Percentiles rank a stretch among this genome's conserved stretches.
These are phyloP conservation scores for Cladophialophora psammophila DNA, from an alignment of 2,329 filamentous ascomycete genomes.

Conservation along the genomic window DNA sequence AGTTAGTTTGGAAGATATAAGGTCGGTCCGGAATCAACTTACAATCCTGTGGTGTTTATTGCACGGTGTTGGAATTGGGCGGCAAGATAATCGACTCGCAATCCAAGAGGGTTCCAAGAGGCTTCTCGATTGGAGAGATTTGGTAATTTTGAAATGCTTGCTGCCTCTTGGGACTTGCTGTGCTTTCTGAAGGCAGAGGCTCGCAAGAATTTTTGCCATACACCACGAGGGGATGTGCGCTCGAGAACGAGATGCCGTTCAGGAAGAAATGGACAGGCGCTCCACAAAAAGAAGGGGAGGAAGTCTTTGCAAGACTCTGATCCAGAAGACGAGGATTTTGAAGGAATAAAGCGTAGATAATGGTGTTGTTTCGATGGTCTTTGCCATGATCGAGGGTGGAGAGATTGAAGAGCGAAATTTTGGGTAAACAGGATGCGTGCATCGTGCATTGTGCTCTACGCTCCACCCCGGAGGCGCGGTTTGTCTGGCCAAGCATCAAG, in stretches of 20 bases:
- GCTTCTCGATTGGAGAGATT: not conserved
- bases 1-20: not conserved
- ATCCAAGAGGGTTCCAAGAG: not conserved
- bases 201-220: not conserved
- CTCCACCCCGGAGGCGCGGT: slow-evolving; percentile 19
- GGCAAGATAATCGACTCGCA: not conserved
- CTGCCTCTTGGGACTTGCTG: not conserved
- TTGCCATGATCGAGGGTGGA: slow-evolving; percentile 8
- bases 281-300: not conserved
- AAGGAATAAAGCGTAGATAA: not conserved
- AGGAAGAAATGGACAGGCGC: not conserved
- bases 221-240: not conserved
- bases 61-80: not conserved
- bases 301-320: slow-evolving; percentile 5
- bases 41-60: not conserved
- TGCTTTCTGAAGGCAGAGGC: not conserved
- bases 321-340: slow-evolving; percentile 5
- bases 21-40: not conserved
- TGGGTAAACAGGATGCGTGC: slow-evolving; percentile 12
- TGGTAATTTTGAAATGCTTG: not conserved
- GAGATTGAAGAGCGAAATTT: slow-evolving; percentile 11
- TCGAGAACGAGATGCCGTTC: no score
- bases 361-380: slow-evolving; percentile 15
- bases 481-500: slow-evolving; percentile 5
- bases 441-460: slow-evolving; percentile 18